Base-by-base conservation (phyloP, 305 asterid species). In the Fraxinus xanthoxyloides region DNA sequence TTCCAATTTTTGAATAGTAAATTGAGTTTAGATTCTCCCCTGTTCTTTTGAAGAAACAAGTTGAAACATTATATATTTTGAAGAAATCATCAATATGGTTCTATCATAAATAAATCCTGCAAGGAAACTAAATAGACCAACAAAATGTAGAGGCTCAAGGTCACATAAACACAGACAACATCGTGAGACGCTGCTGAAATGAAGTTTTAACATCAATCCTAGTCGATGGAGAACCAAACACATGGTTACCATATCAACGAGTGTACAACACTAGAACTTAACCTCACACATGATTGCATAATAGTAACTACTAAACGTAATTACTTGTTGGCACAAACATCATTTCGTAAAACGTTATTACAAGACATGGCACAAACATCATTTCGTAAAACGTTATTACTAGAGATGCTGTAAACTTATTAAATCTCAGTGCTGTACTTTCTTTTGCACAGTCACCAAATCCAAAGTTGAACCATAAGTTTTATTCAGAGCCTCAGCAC, bases 391-490 rank as follows among this genome's bases (percentile, higher is more conserved):
- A 17, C 26, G 0, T 54, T n/a, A 54, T 48, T 4, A 34, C 31
- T 13, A 51, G 59, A 48, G 24, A 61, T 10, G 7, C 30, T 23
- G 23, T 26, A 10, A 12, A 82, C 13, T 5, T 26, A 32, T 40
- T 24, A 34, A 9, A 12, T 78, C 87, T 92, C 89, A 88, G 56
- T 78, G 89, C 38, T 81, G 85, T n/a, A 46, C 86, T 79, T 90
- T 93, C 87, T 82, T 92, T 74, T 87, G 89, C 81, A 92, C 87
- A 0, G 92, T 89, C 51, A 90, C 89, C 86, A 95, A 83, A 84
- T 92, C 99, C 54, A 92, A n/a, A 30, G 83, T 84, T 9, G 94
- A 90, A 21, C 99, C 98, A 31, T 87, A 88, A 32, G 91, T 79
- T 28, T 80, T 83, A 46, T 86, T 83, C 70, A 95, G 89, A 79